These are phyloP conservation scores for Megacollybia platyphylla DNA, from an alignment of 1,284 basidiomycete species.

Conservation along the genomic window DNA sequence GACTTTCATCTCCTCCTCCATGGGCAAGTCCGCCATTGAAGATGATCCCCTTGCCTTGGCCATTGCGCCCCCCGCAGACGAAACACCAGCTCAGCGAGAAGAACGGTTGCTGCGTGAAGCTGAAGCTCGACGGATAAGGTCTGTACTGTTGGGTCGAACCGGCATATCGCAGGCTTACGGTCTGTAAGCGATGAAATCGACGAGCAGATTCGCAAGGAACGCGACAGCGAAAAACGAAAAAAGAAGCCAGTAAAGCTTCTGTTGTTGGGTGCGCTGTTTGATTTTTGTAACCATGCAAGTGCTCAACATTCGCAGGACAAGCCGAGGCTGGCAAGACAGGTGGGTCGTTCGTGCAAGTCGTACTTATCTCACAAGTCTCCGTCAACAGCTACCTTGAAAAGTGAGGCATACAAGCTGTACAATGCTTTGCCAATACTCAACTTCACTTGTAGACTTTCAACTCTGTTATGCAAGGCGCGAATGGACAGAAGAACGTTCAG, in stretches of 20 bases:
- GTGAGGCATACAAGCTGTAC: too few species aligned
- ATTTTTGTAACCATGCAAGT: not conserved
- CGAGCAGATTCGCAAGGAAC: slow-evolving; percentile 46
- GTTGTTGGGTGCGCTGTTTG: slow-evolving; percentile 30
- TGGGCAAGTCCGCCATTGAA: slow-evolving; percentile 14
- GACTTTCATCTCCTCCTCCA: not conserved
- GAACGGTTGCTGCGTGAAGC: slow-evolving; percentile 42
- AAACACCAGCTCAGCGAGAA: slow-evolving; percentile 37
- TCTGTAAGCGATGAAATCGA: slow-evolving; percentile 52
- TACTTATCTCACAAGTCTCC: not conserved
- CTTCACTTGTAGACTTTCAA: slow-evolving; percentile 44
- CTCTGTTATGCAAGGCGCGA: slow-evolving; percentile 51
- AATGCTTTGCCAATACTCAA: too few species aligned
- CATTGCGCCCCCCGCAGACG: slow-evolving; percentile 45
- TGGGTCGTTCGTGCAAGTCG: slow-evolving; percentile 7
- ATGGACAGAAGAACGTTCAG: slow-evolving; percentile 53
- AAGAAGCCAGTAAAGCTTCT: slow-evolving; percentile 47
- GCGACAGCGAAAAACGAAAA: slow-evolving; percentile 36
- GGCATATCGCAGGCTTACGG: not conserved
- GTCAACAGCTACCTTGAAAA: slow-evolving; percentile 1
- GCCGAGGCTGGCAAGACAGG: slow-evolving; percentile 55
- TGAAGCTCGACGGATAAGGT: slow-evolving; percentile 35
- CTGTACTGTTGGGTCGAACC: not conserved
- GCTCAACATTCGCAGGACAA: slow-evolving; percentile 26
- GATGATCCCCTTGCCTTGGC: slow-evolving; percentile 47